A percentile compares a stretch with the other conserved stretches of the same genome.
These are phyloP conservation scores for Yarrowia porcina DNA, from an alignment of 805 yeast species.

Conservation along the genomic window DNA sequence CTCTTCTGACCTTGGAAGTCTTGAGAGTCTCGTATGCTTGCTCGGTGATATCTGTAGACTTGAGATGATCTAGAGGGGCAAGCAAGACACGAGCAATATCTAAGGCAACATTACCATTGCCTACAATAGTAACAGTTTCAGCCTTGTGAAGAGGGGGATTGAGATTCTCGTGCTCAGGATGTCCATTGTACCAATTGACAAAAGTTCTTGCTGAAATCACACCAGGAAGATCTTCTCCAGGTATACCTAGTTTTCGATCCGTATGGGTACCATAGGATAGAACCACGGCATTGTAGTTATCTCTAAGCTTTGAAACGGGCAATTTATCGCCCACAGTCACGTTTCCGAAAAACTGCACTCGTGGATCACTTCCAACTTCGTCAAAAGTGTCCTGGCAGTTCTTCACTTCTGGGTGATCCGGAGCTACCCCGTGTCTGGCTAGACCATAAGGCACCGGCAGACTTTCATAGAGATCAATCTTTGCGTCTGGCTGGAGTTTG, in stretches of 20 bases:
- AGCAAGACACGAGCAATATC: conserved; percentile 82
- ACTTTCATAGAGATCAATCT: conserved; percentile 76
- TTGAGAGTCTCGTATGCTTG: conserved; percentile 56
- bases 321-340: conserved; percentile 64
- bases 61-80: conserved; percentile 56
- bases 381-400: conserved; percentile 64
- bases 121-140: conserved; percentile 73
- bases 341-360: conserved; percentile 67
- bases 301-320: conserved; percentile 46
- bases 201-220: conserved; percentile 79
- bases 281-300: conserved; percentile 67
- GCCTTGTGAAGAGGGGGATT: conserved; percentile 61
- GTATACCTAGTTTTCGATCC: conserved; percentile 51
- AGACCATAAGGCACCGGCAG: conserved; percentile 90
- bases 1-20: conserved; percentile 54
- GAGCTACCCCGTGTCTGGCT: conserved; percentile 95
- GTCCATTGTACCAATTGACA: conserved; percentile 96
- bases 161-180: conserved; percentile 54
- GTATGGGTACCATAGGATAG: conserved; percentile 76
- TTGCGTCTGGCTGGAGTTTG: conserved; percentile 45
- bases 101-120: conserved; percentile 94
- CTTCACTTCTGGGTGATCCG: conserved; percentile 97
- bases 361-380: conserved; percentile 42
- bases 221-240: conserved; percentile 58
- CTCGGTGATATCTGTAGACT: conserved; percentile 66